Percentiles rank a stretch among this genome's conserved stretches.
phyloP scores from a whole-genome alignment of 495 filamentous ascomycete genomes.

The Talaromyces wortmannii region DNA sequence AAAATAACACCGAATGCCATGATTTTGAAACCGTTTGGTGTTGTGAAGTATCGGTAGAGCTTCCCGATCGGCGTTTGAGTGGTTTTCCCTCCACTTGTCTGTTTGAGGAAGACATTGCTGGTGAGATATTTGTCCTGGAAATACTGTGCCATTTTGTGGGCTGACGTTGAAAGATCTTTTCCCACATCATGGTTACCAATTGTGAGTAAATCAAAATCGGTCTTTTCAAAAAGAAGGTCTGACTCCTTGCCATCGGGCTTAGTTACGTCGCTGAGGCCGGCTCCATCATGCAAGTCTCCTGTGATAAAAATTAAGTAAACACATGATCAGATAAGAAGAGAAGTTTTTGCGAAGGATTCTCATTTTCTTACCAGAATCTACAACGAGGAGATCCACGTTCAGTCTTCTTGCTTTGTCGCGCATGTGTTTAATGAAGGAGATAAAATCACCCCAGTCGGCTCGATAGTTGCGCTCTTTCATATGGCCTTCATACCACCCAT shows the following conservation, averaged over 20 bases:
- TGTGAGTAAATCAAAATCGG: constrained; percentile 35
- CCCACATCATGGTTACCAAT: constrained; percentile 33
- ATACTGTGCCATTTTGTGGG: constrained; percentile 17
- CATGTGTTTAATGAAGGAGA: constrained; percentile 28
- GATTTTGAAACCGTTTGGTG: constrained; percentile 23
- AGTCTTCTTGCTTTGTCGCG: constrained; percentile 22
- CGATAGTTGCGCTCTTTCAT: constrained; percentile 36
- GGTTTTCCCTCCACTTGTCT: constrained; percentile 13
- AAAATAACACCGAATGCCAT: constrained; percentile 34
- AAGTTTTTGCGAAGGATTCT: constrained; percentile 5
- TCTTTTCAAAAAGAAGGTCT: constrained; percentile 31
- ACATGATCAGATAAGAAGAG: too few species aligned
- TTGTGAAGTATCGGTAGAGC: constrained; percentile 27
- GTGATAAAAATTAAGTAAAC: too few species aligned
- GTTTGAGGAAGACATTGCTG: constrained; percentile 21
- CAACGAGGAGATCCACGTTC: constrained; percentile 27
- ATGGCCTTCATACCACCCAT: constrained; percentile 42
- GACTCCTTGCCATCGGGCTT: constrained; percentile 25
- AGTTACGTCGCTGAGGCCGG: constrained; percentile 30
- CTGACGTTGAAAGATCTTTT: constrained; percentile 10
- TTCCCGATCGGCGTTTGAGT: constrained; percentile 21
- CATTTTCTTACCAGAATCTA: constrained; percentile 25
- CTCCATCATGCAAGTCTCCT: constrained; percentile 31
- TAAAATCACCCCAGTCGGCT: constrained; percentile 35
- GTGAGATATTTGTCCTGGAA: constrained; percentile 34